Conservation (phyloP, 2,329 filamentous ascomycete genomes). For the Hymenoscyphus fraxineus region DNA sequence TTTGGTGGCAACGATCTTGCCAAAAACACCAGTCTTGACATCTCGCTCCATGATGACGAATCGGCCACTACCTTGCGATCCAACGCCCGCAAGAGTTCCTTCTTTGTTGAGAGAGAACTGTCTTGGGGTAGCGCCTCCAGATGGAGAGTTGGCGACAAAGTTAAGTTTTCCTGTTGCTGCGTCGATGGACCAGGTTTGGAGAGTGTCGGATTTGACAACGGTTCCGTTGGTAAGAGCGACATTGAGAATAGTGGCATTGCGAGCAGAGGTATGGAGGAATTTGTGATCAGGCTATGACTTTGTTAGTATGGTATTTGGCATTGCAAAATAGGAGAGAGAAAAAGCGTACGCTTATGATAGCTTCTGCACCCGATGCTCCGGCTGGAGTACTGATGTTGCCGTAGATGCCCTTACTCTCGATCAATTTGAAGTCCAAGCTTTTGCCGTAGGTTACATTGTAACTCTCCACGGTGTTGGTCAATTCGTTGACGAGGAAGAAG, state of each 20-base stretch:
- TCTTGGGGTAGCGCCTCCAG: constrained; percentile 44
- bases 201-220: constrained; percentile 54
- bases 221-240: constrained; percentile 44
- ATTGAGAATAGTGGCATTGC: constrained; percentile 54
- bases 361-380: constrained; percentile 51
- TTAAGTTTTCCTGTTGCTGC: constrained; percentile 40
- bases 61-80: constrained; percentile 39
- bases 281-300: constrained; percentile 50
- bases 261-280: constrained; percentile 65
- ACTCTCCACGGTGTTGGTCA: constrained; percentile 44
- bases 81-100: constrained; percentile 44
- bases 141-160: constrained; percentile 42
- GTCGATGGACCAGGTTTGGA: constrained; percentile 60
- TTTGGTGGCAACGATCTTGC: constrained; percentile 29
- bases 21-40: constrained; percentile 40
- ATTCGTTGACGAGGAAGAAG: constrained; percentile 45
- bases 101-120: constrained; percentile 46
- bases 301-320: constrained; percentile 8
- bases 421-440: constrained; percentile 43
- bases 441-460: constrained; percentile 53
- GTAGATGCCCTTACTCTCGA: constrained; percentile 48
- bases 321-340: not conserved
- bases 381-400: constrained; percentile 41
- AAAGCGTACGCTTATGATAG: constrained; percentile 53
- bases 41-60: constrained; percentile 43